Evolutionary conservation across 306 rosid genomes (phyloP).

Genomic region (Malus orientalis): DNA sequence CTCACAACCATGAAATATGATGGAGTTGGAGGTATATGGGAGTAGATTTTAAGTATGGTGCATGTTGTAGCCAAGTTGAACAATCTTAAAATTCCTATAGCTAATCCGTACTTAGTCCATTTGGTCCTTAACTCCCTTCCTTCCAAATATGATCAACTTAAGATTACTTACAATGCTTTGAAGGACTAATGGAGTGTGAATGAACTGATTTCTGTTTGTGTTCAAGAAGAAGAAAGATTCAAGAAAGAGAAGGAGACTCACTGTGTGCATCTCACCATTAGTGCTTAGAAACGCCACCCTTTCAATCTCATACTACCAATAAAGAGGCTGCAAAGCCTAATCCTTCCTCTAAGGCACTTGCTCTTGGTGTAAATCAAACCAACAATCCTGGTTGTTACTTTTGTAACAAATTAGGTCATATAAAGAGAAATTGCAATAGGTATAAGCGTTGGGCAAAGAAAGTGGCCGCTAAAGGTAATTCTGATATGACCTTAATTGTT

Average conservation of each 20-base stretch:
- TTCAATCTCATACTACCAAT: neutral
- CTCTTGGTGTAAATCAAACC: neutral
- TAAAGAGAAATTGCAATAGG: neutral
- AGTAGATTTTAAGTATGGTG: neutral
- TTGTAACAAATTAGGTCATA: neutral
- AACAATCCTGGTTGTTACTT: neutral
- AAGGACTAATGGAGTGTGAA: neutral
- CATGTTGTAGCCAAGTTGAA: neutral
- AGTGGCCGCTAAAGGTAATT: neutral
- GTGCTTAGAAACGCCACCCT: rapidly evolving
- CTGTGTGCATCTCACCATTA: neutral
- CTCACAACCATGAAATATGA: neutral
- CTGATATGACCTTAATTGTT: neutral
- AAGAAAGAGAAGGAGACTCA: no score
- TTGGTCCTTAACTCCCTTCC: neutral
- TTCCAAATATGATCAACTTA: neutral
- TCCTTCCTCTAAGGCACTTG: neutral
- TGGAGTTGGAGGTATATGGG: neutral
- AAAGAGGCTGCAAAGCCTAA: neutral
- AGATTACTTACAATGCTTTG: neutral
- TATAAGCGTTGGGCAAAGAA: neutral
- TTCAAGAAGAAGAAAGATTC: no score
- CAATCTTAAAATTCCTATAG: neutral
- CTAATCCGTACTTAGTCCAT: neutral
- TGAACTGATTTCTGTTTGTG: neutral